Base-by-base conservation (phyloP, 495 filamentous ascomycete species). In the Penicillium roqueforti region DNA sequence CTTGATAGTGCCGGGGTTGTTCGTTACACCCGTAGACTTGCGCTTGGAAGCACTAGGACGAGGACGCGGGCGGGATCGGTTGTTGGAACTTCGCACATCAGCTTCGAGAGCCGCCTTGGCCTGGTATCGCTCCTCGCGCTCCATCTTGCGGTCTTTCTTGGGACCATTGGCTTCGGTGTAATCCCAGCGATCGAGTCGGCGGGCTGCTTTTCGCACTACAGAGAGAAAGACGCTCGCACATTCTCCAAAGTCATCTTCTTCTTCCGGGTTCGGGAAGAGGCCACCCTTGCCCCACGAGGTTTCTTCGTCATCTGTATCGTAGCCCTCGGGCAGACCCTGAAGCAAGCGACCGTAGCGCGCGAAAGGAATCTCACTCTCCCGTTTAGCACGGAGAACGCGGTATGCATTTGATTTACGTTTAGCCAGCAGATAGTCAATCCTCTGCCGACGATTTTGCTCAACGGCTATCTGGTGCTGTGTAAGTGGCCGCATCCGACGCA, bases 391-490 rank as follows among this genome's bases (percentile, higher is more conserved):
- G 11, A 87, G 80, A 3, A 85, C 72, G 31, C 75, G 71, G 55
- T 83, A 84, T 51, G 87, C 83, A 50, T 83, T 75, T 46, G 71
- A 76, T 53, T 80, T 82, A 31, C 91, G 73, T 39, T 87, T 88
- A 18, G 87, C 84, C 28, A 98, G 81, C 40, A 93, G 85, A 61
- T 93, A 89, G 47, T 96, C 87, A 38, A 96, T 88, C 13, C 90
- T 87, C 67, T 93, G 85, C 34, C 85, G 87, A 8, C 95, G 81
- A 65, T 96, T 96, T 42, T 86, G 82, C 60, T 96, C 90, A 4
- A 97, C 88, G 7, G 92, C 93, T 26, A 95, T 76, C 62, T 98
- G 93, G 68, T 98, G 93, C 9, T 89, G 87, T 1, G 93, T 98
- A 18, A 95, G 80, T 4, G 91, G 92, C 6, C 93, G 83, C 3